Conservation (phyloP, 192 early-diverging fungal genomes). For the Diversispora eburnea region DNA sequence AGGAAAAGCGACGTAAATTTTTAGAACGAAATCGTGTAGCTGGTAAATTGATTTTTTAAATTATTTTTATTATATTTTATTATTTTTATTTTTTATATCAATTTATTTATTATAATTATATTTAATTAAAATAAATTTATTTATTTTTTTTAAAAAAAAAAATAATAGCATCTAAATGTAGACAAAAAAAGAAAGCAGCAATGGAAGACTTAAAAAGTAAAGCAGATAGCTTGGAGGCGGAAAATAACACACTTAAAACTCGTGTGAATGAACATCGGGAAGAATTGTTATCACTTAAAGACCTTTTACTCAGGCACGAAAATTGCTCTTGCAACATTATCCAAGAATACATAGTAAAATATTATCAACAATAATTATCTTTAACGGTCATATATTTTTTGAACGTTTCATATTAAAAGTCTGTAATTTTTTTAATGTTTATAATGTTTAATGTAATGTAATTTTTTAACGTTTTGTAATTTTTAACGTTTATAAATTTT, state of each 20-base stretch:
- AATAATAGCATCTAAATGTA: neutral
- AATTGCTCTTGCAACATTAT: neutral
- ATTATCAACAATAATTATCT: no score
- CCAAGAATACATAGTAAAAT: constrained; percentile 29
- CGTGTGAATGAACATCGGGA: neutral
- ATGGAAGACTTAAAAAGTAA: neutral
- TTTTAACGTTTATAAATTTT: no score
- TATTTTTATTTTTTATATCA: no score
- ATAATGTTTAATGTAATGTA: no score
- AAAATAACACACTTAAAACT: neutral
- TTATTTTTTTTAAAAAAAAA: neutral
- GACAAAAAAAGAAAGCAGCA: neutral
- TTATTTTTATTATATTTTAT: no score
- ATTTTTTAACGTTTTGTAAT: no score
- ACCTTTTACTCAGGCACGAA: neutral
- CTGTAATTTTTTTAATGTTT: no score
- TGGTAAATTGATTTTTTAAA: neutral
- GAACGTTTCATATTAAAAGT: no score
- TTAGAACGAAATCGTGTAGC: neutral
- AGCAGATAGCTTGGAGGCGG: neutral
- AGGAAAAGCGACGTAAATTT: neutral
- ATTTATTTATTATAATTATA: no score
- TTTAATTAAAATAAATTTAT: neutral
- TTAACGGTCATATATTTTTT: no score
- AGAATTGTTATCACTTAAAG: neutral